A percentile compares a stretch with the other conserved stretches of the same genome.
phyloP scores from a whole-genome alignment of 306 rosid species.

The Dicorynia guianensis region DNA sequence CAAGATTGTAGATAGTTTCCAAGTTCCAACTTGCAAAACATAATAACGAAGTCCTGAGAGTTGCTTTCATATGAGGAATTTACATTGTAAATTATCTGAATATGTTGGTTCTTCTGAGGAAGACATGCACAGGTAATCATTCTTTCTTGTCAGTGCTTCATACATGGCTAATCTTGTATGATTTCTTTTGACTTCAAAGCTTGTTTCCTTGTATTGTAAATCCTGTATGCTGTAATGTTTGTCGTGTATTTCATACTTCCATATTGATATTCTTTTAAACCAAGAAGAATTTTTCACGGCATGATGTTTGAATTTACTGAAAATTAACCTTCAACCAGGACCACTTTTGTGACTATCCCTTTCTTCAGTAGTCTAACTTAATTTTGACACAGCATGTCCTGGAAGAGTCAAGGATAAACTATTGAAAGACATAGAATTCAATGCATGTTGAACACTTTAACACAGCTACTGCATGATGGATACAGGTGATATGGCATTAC shows the following conservation, averaged over 20 bases:
- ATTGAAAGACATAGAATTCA: neutral
- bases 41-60: constrained; percentile 51
- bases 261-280: constrained; percentile 22
- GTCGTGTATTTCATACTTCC: constrained; percentile 39
- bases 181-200: constrained; percentile 32
- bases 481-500: no score
- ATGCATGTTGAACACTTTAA: neutral
- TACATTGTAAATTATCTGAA: constrained; percentile 53
- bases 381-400: neutral
- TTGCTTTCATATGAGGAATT: constrained; percentile 53
- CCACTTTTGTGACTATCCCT: neutral
- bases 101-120: constrained; percentile 39
- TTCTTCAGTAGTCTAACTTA: neutral
- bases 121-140: constrained; percentile 34
- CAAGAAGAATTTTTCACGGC: neutral
- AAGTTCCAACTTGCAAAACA: constrained; percentile 38
- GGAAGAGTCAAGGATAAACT: neutral
- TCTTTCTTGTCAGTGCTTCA: constrained; percentile 35
- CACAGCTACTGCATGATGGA: neutral
- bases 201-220: constrained; percentile 43
- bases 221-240: constrained; percentile 36
- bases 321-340: constrained; percentile 25
- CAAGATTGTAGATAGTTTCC: constrained; percentile 47
- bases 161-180: constrained; percentile 31
- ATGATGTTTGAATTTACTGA: neutral